A percentile compares a stretch with the other conserved stretches of the same genome.
phyloP scores from a whole-genome alignment of 2,329 filamentous ascomycete genomes.

The Lasiodiplodia gonubiensis region DNA sequence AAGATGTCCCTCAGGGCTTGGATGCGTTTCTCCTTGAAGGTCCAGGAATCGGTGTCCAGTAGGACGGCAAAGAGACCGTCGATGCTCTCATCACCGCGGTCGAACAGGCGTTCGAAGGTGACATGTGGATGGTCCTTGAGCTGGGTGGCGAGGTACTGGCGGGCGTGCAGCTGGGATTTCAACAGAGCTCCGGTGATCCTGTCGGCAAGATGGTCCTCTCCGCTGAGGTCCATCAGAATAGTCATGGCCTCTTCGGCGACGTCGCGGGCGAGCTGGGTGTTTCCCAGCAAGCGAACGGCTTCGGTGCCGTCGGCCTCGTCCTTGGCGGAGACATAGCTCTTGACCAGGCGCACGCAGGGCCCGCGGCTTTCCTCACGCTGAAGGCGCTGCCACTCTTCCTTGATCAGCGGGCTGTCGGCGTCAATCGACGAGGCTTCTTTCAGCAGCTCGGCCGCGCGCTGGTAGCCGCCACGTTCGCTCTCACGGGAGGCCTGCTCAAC shows the following conservation, averaged over 20 bases:
- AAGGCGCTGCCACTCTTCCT: slow-evolving; percentile 48
- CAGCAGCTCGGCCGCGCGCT: slow-evolving; percentile 49
- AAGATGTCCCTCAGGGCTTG: slow-evolving; percentile 64
- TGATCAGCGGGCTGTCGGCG: slow-evolving; percentile 48
- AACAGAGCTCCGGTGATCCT: slow-evolving; percentile 48
- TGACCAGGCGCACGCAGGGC: slow-evolving; percentile 43
- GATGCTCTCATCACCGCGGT: slow-evolving; percentile 53
- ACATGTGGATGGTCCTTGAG: slow-evolving; percentile 48
- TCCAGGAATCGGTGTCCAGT: slow-evolving; percentile 51
- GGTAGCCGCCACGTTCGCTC: slow-evolving; percentile 39
- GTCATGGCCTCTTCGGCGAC: slow-evolving; percentile 49
- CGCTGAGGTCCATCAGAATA: slow-evolving; percentile 49
- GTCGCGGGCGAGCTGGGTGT: slow-evolving; percentile 39
- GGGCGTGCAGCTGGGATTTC: slow-evolving; percentile 42
- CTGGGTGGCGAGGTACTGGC: slow-evolving; percentile 46
- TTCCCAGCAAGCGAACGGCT: slow-evolving; percentile 40
- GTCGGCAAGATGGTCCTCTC: slow-evolving; percentile 50
- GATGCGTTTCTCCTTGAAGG: slow-evolving; percentile 51
- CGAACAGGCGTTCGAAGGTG: slow-evolving; percentile 52
- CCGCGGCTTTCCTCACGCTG: slow-evolving; percentile 46
- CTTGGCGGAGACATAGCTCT: slow-evolving; percentile 42
- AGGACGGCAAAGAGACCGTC: slow-evolving; percentile 50
- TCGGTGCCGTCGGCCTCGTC: slow-evolving; percentile 50
- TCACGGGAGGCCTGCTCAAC: slow-evolving; percentile 30
- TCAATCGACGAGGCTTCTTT: slow-evolving; percentile 53